Percentiles rank a stretch among this genome's conserved stretches.
These are phyloP conservation scores for Nosema muscidifuracis DNA, from an alignment of 371 early-diverging fungal genomes.

Conservation along the genomic window DNA sequence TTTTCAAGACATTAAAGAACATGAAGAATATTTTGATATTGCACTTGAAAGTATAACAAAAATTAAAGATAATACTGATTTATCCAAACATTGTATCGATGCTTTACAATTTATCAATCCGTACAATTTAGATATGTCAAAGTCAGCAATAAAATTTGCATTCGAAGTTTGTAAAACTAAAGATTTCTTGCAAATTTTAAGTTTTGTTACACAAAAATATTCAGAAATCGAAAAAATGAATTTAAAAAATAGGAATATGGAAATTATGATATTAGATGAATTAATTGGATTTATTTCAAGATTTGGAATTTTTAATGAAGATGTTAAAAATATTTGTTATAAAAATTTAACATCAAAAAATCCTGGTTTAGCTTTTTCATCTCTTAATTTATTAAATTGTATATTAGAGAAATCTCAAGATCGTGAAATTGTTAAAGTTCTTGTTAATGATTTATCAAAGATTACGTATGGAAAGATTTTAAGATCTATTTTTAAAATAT, in stretches of 20 bases:
- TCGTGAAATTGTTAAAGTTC: neutral
- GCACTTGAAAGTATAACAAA: conserved; percentile 1
- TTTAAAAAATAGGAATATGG: conserved; percentile 17
- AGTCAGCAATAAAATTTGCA: conserved; percentile 73
- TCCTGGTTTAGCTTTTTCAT: conserved; percentile 52
- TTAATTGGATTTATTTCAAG: conserved; percentile 14
- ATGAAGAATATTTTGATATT: conserved; percentile 16
- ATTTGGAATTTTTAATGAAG: conserved; percentile 33
- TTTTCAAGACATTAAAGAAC: conserved; percentile 1
- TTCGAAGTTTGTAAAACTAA: conserved; percentile 76
- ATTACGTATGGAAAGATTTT: conserved; percentile 86
- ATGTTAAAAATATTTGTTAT: conserved; percentile 11
- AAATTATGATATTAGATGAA: conserved; percentile 35
- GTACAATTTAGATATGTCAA: conserved; percentile 86
- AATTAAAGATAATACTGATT: neutral
- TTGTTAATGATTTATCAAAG: conserved; percentile 56
- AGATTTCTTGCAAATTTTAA: conserved; percentile 80
- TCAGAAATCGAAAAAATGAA: conserved; percentile 69
- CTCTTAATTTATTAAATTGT: neutral
- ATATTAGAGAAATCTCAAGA: neutral
- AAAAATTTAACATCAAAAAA: conserved; percentile 11
- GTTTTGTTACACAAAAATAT: conserved; percentile 80
- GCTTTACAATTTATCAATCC: conserved; percentile 60
- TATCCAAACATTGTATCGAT: conserved; percentile 17
- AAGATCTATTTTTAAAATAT: conserved; percentile 86